Evolutionary conservation across 208 protist species (phyloP).

Genomic region (Crithidia expoeki): DNA sequence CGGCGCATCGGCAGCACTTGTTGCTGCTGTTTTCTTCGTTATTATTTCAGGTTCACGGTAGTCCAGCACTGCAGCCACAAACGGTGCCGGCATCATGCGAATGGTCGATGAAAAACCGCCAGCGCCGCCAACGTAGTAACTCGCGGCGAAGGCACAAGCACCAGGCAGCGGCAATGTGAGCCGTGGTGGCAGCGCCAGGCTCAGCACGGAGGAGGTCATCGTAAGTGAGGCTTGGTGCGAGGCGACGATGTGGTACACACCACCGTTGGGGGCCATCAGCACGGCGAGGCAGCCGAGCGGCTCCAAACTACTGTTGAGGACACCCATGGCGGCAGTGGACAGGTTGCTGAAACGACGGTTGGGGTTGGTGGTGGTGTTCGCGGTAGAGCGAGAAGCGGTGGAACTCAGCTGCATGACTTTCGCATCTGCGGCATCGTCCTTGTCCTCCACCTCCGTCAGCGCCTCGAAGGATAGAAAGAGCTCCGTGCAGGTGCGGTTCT

Average conservation of each 20-base stretch:
- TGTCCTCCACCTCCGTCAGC: slow-evolving; percentile 2
- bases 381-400: background rate
- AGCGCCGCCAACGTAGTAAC: background rate
- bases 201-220: slow-evolving; percentile 25
- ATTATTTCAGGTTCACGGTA: slow-evolving; percentile 10
- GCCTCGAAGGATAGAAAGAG: slow-evolving; percentile 21
- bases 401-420: background rate
- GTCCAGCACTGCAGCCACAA: slow-evolving; percentile 23
- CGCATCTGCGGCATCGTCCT: background rate
- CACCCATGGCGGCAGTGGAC: slow-evolving; percentile 12
- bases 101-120: slow-evolving; percentile 11
- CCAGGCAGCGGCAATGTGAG: background rate
- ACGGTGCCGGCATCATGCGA: slow-evolving; percentile 14
- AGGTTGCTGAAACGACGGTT: background rate
- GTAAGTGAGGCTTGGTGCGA: slow-evolving; percentile 11
- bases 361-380: background rate
- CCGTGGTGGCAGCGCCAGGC: slow-evolving; percentile 20
- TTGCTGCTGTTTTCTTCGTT: background rate
- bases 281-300: slow-evolving; percentile 18
- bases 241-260: slow-evolving; percentile 28
- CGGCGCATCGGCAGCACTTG: background rate
- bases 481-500: slow-evolving; percentile 9
- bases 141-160: background rate
- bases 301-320: slow-evolving; percentile 7
- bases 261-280: slow-evolving; percentile 13